Conservation (phyloP, 306 rosid genomes). For the Begonia masoniana region DNA sequence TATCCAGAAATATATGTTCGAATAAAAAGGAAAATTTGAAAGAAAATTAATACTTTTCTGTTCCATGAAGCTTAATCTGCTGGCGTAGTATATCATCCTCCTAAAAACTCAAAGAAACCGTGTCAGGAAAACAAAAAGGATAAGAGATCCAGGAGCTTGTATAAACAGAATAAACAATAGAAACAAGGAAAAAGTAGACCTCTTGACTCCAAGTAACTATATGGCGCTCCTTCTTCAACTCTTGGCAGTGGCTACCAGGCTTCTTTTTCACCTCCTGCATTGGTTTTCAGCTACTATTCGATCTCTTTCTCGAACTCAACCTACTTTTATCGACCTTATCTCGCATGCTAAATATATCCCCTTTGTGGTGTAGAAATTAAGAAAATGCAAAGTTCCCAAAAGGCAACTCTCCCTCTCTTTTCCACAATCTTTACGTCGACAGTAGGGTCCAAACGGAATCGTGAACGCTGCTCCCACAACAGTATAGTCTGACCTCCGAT, state of each 20-base stretch:
- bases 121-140: constrained; percentile 13
- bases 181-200: constrained; percentile 26
- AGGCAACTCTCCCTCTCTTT: constrained; percentile 1
- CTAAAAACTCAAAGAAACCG: constrained; percentile 45
- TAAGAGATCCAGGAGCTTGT: neutral
- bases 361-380: constrained; percentile 14
- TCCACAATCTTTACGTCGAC: constrained; percentile 11
- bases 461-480: neutral
- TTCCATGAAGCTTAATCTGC: constrained; percentile 75
- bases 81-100: constrained; percentile 91
- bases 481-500: neutral
- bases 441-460: constrained; percentile 20
- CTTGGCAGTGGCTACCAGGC: constrained; percentile 27
- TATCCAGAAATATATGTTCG: neutral
- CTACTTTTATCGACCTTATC: constrained; percentile 31
- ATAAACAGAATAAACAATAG: neutral
- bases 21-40: constrained; percentile 4
- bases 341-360: constrained; percentile 61
- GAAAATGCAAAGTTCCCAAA: neutral
- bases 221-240: constrained; percentile 95
- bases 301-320: constrained; percentile 15
- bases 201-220: constrained; percentile 94
- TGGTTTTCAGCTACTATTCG: constrained; percentile 13
- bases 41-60: constrained; percentile 52
- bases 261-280: constrained; percentile 67